These are phyloP conservation scores for Penicillium sp. DNA, from an alignment of 2,329 filamentous ascomycete species.

Conservation along the genomic window DNA sequence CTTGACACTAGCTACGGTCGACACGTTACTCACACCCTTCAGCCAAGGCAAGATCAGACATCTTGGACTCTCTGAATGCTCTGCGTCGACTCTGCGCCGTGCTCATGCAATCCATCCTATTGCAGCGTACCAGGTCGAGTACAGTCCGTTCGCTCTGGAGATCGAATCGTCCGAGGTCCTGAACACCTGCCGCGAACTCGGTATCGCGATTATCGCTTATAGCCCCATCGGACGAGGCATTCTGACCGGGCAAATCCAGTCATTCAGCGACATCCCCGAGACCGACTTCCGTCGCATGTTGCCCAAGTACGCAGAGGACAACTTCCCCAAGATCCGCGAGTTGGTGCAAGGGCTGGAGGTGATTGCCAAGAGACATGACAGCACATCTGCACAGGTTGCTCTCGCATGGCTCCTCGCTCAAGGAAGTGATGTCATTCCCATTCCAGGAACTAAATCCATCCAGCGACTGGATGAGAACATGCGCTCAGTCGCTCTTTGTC, in stretches of 20 bases:
- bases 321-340: slow-evolving; percentile 56
- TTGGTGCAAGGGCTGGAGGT: slow-evolving; percentile 52
- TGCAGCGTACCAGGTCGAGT: slow-evolving; percentile 52
- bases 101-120: slow-evolving; percentile 49
- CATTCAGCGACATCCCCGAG: slow-evolving; percentile 47
- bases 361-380: slow-evolving; percentile 56
- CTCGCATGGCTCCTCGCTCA: slow-evolving; percentile 66
- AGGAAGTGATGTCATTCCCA: slow-evolving; percentile 39
- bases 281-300: slow-evolving; percentile 51
- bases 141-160: slow-evolving; percentile 46
- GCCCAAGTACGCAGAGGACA: slow-evolving; percentile 53
- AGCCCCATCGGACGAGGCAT: slow-evolving; percentile 44
- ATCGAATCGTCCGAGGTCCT: slow-evolving; percentile 47
- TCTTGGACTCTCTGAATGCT: slow-evolving; percentile 50
- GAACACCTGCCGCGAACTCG: slow-evolving; percentile 51
- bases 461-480: slow-evolving; percentile 18
- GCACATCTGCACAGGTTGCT: slow-evolving; percentile 59
- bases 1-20: not conserved
- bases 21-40: not conserved
- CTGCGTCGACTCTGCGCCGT: slow-evolving; percentile 47
- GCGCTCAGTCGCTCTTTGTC: not conserved
- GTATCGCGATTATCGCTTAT: slow-evolving; percentile 45
- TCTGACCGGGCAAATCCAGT: slow-evolving; percentile 41
- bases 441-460: slow-evolving; percentile 27
- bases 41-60: slow-evolving; percentile 52